phyloP scores from a whole-genome alignment of 2,329 filamentous ascomycete genomes.

The Akanthomyces muscarius region DNA sequence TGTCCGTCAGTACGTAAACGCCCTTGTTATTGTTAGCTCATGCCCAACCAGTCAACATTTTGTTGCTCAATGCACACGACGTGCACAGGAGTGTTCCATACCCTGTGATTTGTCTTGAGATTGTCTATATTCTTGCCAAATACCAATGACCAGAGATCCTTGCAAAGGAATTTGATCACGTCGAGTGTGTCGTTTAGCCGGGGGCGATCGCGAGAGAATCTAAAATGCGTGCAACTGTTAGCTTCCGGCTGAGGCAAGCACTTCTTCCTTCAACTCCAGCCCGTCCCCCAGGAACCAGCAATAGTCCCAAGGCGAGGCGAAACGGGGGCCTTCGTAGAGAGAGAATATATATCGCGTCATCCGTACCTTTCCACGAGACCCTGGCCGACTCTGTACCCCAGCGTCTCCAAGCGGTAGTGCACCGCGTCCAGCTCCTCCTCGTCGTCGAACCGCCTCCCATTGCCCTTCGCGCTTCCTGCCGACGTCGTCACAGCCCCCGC shows the following conservation, averaged over 20 bases:
- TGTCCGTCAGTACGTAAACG: slow-evolving; percentile 94
- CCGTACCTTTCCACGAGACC: slow-evolving; percentile 83
- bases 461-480: not conserved
- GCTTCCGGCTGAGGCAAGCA: not conserved
- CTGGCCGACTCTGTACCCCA: slow-evolving; percentile 90
- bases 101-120: slow-evolving; percentile 93
- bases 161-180: slow-evolving; percentile 97
- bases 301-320: too few relatives aligned
- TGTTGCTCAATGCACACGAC: not conserved
- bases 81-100: slow-evolving; percentile 35
- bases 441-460: slow-evolving; percentile 37
- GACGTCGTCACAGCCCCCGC: not conserved
- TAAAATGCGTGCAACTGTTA: slow-evolving; percentile 29
- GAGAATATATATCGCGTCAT: too few relatives aligned
- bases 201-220: slow-evolving; percentile 77
- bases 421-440: slow-evolving; percentile 82
- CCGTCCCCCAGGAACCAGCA: too few relatives aligned
- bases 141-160: slow-evolving; percentile 91
- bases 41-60: not conserved
- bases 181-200: slow-evolving; percentile 90
- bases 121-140: slow-evolving; percentile 99
- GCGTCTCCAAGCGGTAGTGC: slow-evolving; percentile 74
- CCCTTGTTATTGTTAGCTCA: slow-evolving; percentile 48
- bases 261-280: not conserved
- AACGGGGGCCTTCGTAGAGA: not conserved